A percentile compares a stretch with the other conserved stretches of the same genome.
phyloP scores from a whole-genome alignment of 495 filamentous ascomycete species.

The Penicillium desertorum region DNA sequence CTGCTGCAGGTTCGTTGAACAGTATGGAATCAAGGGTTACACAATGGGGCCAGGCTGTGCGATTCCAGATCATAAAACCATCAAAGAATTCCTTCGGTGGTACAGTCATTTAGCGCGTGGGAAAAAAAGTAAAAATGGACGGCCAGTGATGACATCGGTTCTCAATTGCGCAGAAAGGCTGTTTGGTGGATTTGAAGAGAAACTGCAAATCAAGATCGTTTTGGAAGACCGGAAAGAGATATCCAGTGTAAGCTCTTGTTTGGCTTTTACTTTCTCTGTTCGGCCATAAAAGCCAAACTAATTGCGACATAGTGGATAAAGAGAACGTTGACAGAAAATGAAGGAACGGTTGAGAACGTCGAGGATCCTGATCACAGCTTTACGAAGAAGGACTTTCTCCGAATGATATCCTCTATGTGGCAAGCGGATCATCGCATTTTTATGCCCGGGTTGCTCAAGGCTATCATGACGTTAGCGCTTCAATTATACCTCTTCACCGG shows the following conservation, averaged over 20 bases:
- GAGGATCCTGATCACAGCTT: conserved; percentile 21
- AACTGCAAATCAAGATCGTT: conserved; percentile 16
- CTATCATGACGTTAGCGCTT: conserved; percentile 22
- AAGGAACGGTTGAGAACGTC: conserved; percentile 18
- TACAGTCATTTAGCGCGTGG: conserved; percentile 11
- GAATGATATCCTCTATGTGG: conserved; percentile 21
- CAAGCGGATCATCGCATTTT: conserved; percentile 17
- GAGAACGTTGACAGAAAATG: conserved; percentile 20
- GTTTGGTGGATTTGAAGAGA: conserved; percentile 24
- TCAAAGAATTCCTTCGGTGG: conserved; percentile 26
- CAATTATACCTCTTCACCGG: conserved; percentile 27
- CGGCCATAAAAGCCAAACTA: conserved; percentile 10
- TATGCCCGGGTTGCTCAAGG: conserved; percentile 24
- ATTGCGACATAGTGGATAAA: conserved; percentile 21
- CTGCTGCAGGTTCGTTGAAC: conserved; percentile 12
- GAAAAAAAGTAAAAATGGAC: conserved; percentile 19
- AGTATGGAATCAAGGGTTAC: conserved; percentile 15
- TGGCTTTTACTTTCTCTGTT: conserved; percentile 3
- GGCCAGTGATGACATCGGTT: conserved; percentile 17
- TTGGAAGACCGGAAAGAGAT: conserved; percentile 20
- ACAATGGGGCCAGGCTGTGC: conserved; percentile 6
- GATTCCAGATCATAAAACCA: conserved; percentile 12
- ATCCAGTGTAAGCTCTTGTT: conserved; percentile 12
- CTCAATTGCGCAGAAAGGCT: conserved; percentile 19
- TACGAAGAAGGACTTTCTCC: conserved; percentile 22